Base-by-base conservation (phyloP, 495 filamentous ascomycete genomes). In the Sordaria brevicollis region DNA sequence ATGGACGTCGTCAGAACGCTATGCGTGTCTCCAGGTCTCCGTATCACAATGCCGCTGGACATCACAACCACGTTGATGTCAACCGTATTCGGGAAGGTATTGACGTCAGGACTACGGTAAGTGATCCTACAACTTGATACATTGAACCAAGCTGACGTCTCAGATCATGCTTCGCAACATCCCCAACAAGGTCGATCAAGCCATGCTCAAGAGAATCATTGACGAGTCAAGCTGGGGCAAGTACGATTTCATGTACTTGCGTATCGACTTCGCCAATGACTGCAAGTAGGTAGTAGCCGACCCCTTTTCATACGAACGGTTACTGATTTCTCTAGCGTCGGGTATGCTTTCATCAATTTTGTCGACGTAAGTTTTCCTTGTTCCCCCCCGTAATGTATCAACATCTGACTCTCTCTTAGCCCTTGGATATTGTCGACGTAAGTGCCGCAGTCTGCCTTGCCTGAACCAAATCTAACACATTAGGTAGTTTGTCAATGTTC, bases 341-440 rank as follows among this genome's bases (percentile, higher is more conserved):
- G 95, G 69, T 99, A 99, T 83, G 95, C 93, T 0, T 99, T 99
- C 81, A 92, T 99, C 79, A 97, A 99, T 77, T 97, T 99, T 75
- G 87, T 87, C 62, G 88, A 93, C 78, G 90, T 94, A 75, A 86
- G 88, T 82, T 5, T 17, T n/a, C 29, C 35, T 34, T 31, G 0
- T 31, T 33, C 10, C 17, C 4, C 25, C 35, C 35, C 33, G 43
- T 54, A 8, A 4, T 62, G 34, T 8, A 37, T 37, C 33, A 37
- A 69, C 33, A 66, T 17, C 78, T 83, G 72, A 88, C 74, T 11
- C 34, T 43, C 11, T 65, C 34, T 3, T 67, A 92, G 89, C 88
- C 90, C 5, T 81, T 88, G 68, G 88, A 93, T 78, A 93, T 93
- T 67, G 86, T 93, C 66, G 81, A 88, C 69, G 91, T 93, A 74